Base-by-base conservation (phyloP, 2,329 filamentous ascomycete genomes). In the Biscogniauxia marginata region DNA sequence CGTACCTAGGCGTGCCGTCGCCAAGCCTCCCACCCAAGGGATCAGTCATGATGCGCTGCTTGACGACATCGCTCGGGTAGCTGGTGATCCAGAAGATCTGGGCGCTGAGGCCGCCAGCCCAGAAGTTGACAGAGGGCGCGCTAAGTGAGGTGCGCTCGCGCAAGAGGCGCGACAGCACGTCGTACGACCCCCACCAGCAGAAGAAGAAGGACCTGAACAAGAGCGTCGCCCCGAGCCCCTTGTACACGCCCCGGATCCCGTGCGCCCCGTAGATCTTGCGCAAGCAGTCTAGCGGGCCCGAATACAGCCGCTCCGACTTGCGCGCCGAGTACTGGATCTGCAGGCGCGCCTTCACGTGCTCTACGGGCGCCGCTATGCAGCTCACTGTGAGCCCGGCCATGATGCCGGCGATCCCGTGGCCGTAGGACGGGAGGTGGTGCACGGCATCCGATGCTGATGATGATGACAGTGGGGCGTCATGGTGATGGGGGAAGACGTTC, bases 131-230 rank as follows among this genome's bases (percentile, higher is more conserved):
- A 1, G 87, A 87, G 0, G 95, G 91, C 0, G 85, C 84, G 53
- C 89, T 89, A 53, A 97, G 76, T 11, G 65, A 74, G 2, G 93
- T 96, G 65, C 85, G 78, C 18, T 83, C 74, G 53, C 83, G 78
- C 69, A 98, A 77, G 57, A 81, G 75, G 20, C 84, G 80, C 4
- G 90, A 90, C 64, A 98, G 82, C 24, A 96, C 65, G 67, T 97
- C 93, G 77, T 99, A 99, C 58, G 86, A 89, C n/a, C 87, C 87
- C 95, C 95, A 99, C 93, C 93, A 98, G 78, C 88, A 95, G 81
- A 96, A 97, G 80, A 99, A 99, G 77, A 93, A 96, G 13, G 86
- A 85, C 18, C 95, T 84, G 77, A 98, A 98, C 49, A 98, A 74
- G 49, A 98, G 78, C 0, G 95, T 98, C 1, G 95, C 90, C 39